These are phyloP conservation scores for Alternaria conjuncta DNA, from an alignment of 2,329 filamentous ascomycete species.

Conservation along the genomic window DNA sequence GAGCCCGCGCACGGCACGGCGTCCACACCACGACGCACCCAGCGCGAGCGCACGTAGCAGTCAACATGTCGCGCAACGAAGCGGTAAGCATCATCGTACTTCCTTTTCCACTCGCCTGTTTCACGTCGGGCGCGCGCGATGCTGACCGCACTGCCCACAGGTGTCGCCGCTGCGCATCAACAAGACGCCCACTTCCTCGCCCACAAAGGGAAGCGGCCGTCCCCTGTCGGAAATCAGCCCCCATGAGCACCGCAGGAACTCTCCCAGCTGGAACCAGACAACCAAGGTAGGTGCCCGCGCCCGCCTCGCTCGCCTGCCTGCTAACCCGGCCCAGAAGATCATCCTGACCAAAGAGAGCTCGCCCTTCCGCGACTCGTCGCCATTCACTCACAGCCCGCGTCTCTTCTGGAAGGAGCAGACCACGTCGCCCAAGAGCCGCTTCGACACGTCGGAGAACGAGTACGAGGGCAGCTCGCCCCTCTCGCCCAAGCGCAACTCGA, in stretches of 20 bases:
- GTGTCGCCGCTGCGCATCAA: constrained; percentile 81
- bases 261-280: constrained; percentile 83
- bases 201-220: constrained; percentile 64
- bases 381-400: constrained; percentile 75
- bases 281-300: constrained; percentile 64
- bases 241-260: constrained; percentile 86
- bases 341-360: constrained; percentile 75
- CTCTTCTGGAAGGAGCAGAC: constrained; percentile 87
- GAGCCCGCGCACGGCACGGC: background rate
- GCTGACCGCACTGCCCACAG: constrained; percentile 51
- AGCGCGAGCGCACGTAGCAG: constrained; percentile 22
- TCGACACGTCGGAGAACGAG: constrained; percentile 69
- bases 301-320: constrained; percentile 12
- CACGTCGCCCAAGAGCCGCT: constrained; percentile 65
- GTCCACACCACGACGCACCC: constrained; percentile 13
- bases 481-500: constrained; percentile 81
- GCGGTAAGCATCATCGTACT: constrained; percentile 40
- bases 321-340: constrained; percentile 64
- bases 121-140: background rate
- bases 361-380: constrained; percentile 79
- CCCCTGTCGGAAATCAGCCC: constrained; percentile 90
- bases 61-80: constrained; percentile 50
- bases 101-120: background rate
- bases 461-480: constrained; percentile 65
- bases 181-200: constrained; percentile 69